phyloP scores from a whole-genome alignment of 1,284 basidiomycete species.

The Hypsizygus ulmarius region DNA sequence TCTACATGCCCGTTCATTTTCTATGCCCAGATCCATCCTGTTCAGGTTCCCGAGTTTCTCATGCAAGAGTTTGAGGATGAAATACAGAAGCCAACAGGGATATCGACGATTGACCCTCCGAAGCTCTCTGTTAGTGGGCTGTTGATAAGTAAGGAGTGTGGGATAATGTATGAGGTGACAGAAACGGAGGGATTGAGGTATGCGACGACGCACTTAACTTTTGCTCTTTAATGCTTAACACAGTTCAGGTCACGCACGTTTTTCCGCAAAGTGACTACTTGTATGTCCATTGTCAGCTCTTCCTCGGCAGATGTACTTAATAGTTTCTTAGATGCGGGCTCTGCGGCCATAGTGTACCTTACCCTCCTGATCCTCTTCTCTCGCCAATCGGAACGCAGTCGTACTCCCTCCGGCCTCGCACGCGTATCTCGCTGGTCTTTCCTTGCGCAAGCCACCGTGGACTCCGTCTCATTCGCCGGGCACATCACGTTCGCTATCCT shows the following conservation, averaged over 20 bases:
- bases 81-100: constrained; percentile 68
- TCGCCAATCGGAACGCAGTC: constrained; percentile 70
- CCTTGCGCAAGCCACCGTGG: constrained; percentile 71
- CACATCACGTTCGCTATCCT: constrained; percentile 84
- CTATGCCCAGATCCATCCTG: constrained; percentile 58
- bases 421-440: constrained; percentile 82
- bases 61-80: constrained; percentile 73
- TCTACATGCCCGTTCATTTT: constrained; percentile 64
- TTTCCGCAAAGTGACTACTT: constrained; percentile 79
- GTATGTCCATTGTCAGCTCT: constrained; percentile 42
- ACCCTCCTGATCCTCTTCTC: constrained; percentile 64
- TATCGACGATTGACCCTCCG: constrained; percentile 54
- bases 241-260: constrained; percentile 55
- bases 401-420: constrained; percentile 76
- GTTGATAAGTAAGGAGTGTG: constrained; percentile 76
- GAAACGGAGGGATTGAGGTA: constrained; percentile 69
- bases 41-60: constrained; percentile 44
- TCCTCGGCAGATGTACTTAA: background rate
- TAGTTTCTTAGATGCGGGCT: constrained; percentile 60
- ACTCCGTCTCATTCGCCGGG: constrained; percentile 79
- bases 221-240: constrained; percentile 7
- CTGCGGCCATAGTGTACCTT: constrained; percentile 67
- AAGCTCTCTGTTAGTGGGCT: constrained; percentile 60
- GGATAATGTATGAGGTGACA: constrained; percentile 64
- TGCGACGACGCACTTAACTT: constrained; percentile 7